Evolutionary conservation across 305 asterid species (phyloP).

Genomic region (Solanum chacoense): DNA sequence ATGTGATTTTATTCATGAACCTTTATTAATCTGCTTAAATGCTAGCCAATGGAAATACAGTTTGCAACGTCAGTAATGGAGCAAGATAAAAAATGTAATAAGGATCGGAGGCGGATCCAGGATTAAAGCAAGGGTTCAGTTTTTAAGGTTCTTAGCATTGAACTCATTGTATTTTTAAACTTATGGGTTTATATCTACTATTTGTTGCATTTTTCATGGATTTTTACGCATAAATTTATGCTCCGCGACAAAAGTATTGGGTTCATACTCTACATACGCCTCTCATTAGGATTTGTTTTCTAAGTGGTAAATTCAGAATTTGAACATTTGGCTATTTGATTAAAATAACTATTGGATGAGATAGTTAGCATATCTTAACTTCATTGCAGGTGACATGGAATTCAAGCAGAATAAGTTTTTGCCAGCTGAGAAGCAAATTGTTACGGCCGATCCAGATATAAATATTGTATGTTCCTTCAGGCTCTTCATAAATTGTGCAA

Average conservation of each 20-base stretch:
- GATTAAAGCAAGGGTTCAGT: background rate
- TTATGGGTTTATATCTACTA: background rate
- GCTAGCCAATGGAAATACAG: background rate
- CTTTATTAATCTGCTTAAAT: background rate
- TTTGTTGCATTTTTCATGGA: background rate
- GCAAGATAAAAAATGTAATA: background rate
- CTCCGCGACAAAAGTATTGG: background rate
- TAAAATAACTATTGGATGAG: background rate
- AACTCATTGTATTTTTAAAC: background rate
- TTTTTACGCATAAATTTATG: background rate
- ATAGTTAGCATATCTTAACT: background rate
- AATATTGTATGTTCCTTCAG: conserved; percentile 43
- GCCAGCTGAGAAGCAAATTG: conserved; percentile 83
- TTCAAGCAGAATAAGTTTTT: conserved; percentile 95
- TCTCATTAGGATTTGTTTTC: background rate
- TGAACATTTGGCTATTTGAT: background rate
- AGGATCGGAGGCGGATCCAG: background rate
- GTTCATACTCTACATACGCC: background rate
- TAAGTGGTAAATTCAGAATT: background rate
- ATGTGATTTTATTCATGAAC: background rate
- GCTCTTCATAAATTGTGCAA: background rate
- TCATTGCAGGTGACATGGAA: conserved; percentile 87
- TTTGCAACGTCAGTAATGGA: background rate
- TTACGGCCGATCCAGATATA: conserved; percentile 89
- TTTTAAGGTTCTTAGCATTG: background rate